phyloP scores from a whole-genome alignment of 192 early-diverging fungal genomes.

The Geranomyces michiganensis region DNA sequence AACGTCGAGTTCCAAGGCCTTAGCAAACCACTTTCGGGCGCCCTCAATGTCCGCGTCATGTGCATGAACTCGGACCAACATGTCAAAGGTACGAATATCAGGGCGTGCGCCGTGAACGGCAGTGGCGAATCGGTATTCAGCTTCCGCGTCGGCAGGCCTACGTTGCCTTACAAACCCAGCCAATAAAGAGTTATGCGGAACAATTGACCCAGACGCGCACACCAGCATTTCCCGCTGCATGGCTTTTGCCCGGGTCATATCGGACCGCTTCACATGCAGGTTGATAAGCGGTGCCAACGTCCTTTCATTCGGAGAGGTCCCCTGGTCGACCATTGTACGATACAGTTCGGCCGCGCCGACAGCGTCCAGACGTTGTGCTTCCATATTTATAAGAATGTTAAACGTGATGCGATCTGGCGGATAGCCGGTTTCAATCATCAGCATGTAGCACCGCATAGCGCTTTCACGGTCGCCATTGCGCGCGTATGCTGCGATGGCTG shows the following conservation, averaged over 20 bases:
- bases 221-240: constrained; percentile 6
- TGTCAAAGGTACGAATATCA: constrained; percentile 42
- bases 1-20: constrained; percentile 1
- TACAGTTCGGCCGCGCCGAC: constrained; percentile 26
- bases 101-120: constrained; percentile 8
- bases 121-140: constrained; percentile 13
- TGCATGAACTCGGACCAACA: constrained; percentile 38
- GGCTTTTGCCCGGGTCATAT: constrained; percentile 7
- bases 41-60: constrained; percentile 16
- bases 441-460: constrained; percentile 17
- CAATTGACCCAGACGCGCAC: background rate
- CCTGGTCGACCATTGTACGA: constrained; percentile 6
- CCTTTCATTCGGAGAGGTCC: background rate
- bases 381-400: constrained; percentile 41
- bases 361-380: constrained; percentile 16
- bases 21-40: constrained; percentile 35
- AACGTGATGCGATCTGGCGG: constrained; percentile 37
- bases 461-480: constrained; percentile 10
- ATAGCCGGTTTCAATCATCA: constrained; percentile 26
- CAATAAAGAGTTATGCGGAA: constrained; percentile 22
- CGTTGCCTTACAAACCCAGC: background rate
- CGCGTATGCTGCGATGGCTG: constrained; percentile 28
- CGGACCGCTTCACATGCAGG: constrained; percentile 11
- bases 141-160: background rate
- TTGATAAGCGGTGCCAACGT: constrained; percentile 27